Evolutionary conservation across 2,329 filamentous ascomycete genomes (phyloP), one percentile per base, ranked within the genome.

Genomic region (Fusarium humuli): DNA sequence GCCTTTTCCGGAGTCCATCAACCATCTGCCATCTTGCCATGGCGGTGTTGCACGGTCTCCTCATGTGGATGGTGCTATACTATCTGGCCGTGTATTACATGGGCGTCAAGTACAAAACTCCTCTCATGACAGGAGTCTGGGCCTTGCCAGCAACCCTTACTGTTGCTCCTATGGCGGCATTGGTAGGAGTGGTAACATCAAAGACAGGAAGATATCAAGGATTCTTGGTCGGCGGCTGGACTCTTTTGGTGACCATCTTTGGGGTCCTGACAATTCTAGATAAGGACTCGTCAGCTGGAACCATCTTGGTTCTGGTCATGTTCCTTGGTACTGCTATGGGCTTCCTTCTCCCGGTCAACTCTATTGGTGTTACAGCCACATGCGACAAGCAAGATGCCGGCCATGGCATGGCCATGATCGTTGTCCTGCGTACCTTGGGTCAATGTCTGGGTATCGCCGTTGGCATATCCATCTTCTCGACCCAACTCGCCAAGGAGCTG

Each of bases 291-390:
- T 81, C 82, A 3, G 83, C 87, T 4, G 78, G 81, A 0, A 79
- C 80, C 22, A 90, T 89, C 86, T 80, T 92, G 57, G 87, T 90
- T 73, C 79, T 92, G 46, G 89, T 87, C 72, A 75, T 91, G 8
- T 81, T 88, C 20, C 79, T 87, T 14, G 90, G 89, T 1, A 56
- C 91, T 7, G 90, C 90, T 16, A 84, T 87, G 5, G 91, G 90
- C 3, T 84, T 91, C 57, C 80, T 92, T 8, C 91, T 91, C 77
- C 87, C 91, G 0, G 82, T 85, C n/a, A 87, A 91, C 79, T 84
- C 82, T 0, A 86, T 91, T 34, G 85, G 87, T 3, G 85, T 92
- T 25, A 90, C 93, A 77, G 90, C 90, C 10, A 75, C 69, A 7
- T 71, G 69, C 9, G 34, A 48, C 11, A 58, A 64, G n/a, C 52